These are phyloP conservation scores for Aureobasidium sp. DNA, from an alignment of 2,329 filamentous ascomycete genomes.

Conservation along the genomic window DNA sequence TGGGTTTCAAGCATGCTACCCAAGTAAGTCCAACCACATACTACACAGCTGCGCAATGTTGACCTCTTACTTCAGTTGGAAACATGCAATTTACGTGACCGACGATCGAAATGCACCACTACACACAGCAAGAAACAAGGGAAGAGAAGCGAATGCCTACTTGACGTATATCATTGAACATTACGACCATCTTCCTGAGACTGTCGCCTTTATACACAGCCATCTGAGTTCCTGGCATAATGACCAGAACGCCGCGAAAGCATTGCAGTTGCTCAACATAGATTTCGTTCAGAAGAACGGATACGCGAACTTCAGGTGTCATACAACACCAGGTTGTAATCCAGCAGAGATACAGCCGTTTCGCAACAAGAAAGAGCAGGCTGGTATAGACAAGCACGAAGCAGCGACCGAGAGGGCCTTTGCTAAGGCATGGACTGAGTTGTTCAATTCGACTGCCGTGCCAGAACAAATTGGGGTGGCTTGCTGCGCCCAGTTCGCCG, in stretches of 20 bases:
- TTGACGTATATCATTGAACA: conserved; percentile 43
- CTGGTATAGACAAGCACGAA: conserved; percentile 24
- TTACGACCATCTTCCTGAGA: conserved; percentile 31
- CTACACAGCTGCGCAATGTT: neutral
- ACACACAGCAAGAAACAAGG: conserved; percentile 32
- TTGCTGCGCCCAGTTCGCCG: conserved; percentile 52
- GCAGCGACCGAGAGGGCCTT: conserved; percentile 44
- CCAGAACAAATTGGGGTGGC: conserved; percentile 43
- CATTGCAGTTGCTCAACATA: conserved; percentile 34
- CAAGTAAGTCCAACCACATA: conserved; percentile 30
- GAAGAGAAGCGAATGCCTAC: conserved; percentile 42
- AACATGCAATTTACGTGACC: conserved; percentile 40
- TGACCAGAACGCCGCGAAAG: conserved; percentile 16
- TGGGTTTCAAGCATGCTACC: conserved; percentile 42
- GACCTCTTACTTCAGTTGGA: conserved; percentile 28
- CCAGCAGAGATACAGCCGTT: conserved; percentile 45
- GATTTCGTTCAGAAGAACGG: conserved; percentile 44
- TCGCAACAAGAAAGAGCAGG: conserved; percentile 23
- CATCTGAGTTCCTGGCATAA: conserved; percentile 21
- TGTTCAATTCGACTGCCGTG: conserved; percentile 38
- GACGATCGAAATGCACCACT: conserved; percentile 24
- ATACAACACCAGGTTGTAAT: conserved; percentile 44
- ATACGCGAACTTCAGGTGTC: conserved; percentile 50
- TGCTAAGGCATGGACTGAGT: conserved; percentile 41
- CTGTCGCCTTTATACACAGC: conserved; percentile 27